phyloP scores from a whole-genome alignment of 345 rosid genomes.

The Aurinia saxatilis region DNA sequence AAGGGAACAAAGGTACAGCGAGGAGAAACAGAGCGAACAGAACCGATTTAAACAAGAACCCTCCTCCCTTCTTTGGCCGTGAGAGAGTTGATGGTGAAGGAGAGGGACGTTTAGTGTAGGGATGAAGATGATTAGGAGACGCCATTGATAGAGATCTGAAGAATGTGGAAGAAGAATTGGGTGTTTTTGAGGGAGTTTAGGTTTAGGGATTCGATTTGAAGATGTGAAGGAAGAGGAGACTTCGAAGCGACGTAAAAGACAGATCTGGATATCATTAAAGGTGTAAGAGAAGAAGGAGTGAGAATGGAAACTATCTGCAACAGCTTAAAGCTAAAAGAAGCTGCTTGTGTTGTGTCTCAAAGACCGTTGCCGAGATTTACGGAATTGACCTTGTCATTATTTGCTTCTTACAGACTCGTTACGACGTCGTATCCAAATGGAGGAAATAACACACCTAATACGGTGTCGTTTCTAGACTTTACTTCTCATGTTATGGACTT shows the following conservation, averaged over 20 bases:
- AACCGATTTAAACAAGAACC: constrained; percentile 49
- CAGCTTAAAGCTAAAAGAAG: constrained; percentile 22
- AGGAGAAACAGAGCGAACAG: constrained; percentile 46
- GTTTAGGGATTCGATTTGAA: constrained; percentile 1
- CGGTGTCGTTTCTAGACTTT: neutral
- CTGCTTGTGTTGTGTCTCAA: neutral
- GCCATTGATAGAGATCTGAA: constrained; percentile 37
- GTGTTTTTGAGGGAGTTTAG: neutral
- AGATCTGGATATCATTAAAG: constrained; percentile 19
- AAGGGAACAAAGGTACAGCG: constrained; percentile 68
- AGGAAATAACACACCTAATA: neutral
- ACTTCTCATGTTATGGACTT: neutral
- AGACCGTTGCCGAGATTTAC: constrained; percentile 39
- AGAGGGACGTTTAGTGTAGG: constrained; percentile 20
- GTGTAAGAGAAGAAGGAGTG: constrained; percentile 1
- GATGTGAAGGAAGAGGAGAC: constrained; percentile 49
- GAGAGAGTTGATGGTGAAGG: neutral
- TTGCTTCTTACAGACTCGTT: neutral
- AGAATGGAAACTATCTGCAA: constrained; percentile 22
- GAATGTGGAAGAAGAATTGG: constrained; percentile 15
- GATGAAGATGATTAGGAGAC: constrained; percentile 25
- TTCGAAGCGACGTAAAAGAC: constrained; percentile 54
- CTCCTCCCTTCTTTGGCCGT: constrained; percentile 8
- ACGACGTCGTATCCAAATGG: neutral
- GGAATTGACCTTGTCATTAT: constrained; percentile 24